Conservation (phyloP, 1,284 basidiomycete genomes). For the Sanghuangporus baumii region DNA sequence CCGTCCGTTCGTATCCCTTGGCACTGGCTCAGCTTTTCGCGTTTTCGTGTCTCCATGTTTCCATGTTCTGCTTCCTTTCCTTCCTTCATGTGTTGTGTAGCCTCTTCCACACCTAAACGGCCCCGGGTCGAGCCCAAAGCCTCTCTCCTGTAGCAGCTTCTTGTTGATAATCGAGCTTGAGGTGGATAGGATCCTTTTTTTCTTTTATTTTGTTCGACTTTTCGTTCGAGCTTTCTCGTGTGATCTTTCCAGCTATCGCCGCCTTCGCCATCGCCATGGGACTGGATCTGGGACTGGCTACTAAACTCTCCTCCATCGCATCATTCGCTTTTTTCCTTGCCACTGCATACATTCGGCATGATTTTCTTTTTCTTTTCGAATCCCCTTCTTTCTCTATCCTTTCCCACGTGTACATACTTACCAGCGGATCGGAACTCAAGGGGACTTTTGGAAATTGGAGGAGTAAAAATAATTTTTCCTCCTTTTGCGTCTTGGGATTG, state of each 20-base stretch:
- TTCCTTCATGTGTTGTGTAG: background rate
- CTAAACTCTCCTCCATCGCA: too few relatives aligned
- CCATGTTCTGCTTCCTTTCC: background rate
- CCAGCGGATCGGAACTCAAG: too few relatives aligned
- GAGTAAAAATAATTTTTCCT: too few relatives aligned
- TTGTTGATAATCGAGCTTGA: conserved; percentile 17
- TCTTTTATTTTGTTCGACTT: background rate
- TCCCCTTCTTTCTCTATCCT: too few relatives aligned
- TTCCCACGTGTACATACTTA: too few relatives aligned
- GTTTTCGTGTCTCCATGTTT: background rate
- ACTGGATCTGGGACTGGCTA: background rate
- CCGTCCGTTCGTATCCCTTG: background rate
- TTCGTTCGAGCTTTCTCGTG: background rate
- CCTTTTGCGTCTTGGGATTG: too few relatives aligned
- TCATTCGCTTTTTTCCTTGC: too few relatives aligned
- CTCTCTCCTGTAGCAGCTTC: conserved; percentile 8
- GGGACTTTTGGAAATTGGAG: too few relatives aligned
- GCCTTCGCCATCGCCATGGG: background rate
- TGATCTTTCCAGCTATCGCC: background rate
- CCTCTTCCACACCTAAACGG: background rate
- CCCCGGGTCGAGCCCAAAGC: background rate
- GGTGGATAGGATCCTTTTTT: conserved; percentile 15
- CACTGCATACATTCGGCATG: too few relatives aligned
- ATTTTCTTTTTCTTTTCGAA: too few relatives aligned
- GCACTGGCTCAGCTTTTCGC: background rate